Conservation (phyloP, 83 land plant species). For the Larix sibirica region DNA sequence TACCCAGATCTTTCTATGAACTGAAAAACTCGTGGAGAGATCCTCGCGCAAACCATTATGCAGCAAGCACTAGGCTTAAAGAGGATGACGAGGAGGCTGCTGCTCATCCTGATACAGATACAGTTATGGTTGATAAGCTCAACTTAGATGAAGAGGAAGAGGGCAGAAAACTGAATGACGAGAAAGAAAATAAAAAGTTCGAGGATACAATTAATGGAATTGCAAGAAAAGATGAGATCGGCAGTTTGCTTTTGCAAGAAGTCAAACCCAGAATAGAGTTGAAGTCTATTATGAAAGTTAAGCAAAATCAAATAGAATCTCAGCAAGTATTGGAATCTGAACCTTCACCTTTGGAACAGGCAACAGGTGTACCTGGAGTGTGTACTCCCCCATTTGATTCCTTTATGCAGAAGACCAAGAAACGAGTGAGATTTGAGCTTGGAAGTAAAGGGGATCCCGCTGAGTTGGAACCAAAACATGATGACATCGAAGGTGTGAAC, state of each 20-base stretch:
- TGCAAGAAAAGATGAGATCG: not conserved
- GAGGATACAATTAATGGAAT: not conserved
- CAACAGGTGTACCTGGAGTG: not conserved
- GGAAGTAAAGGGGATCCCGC: constrained; percentile 21
- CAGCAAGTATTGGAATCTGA: not conserved
- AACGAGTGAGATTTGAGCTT: constrained; percentile 75
- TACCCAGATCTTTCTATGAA: constrained; percentile 41
- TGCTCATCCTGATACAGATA: constrained; percentile 7
- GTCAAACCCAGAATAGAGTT: not conserved
- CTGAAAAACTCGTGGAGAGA: constrained; percentile 36
- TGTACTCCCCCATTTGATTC: not conserved
- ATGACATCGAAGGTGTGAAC: constrained; percentile 14
- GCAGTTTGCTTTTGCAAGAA: not conserved
- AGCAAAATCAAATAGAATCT: constrained; percentile 19
- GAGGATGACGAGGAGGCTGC: constrained; percentile 60
- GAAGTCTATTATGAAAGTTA: constrained; percentile 60
- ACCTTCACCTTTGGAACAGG: not conserved
- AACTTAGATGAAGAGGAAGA: not conserved
- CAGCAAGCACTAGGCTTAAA: constrained; percentile 71
- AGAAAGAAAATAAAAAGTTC: constrained; percentile 5
- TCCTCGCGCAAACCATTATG: constrained; percentile 80
- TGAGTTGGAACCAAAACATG: not conserved
- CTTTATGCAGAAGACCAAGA: constrained; percentile 33
- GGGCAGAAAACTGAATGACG: constrained; percentile 13
- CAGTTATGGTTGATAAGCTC: constrained; percentile 7